A percentile compares a stretch with the other conserved stretches of the same genome.
Conservation (phyloP, 2,329 filamentous ascomycete genomes). For the Penicillium sp. region DNA sequence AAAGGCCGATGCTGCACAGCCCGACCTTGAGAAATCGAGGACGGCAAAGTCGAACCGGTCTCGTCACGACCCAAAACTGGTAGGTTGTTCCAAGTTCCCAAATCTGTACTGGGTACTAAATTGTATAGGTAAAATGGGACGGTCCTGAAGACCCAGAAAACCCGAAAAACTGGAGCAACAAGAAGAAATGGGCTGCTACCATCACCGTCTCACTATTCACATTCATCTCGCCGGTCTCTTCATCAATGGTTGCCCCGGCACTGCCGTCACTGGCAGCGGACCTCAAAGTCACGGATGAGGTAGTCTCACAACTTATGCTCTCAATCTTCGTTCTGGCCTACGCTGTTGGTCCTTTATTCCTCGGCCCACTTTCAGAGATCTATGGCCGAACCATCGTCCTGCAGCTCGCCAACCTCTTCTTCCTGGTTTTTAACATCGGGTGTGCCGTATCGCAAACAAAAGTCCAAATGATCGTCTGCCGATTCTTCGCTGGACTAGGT, state of each 20-base stretch:
- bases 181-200: slow-evolving; percentile 59
- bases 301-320: slow-evolving; percentile 51
- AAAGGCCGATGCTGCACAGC: slow-evolving; percentile 10
- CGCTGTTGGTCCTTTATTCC: slow-evolving; percentile 53
- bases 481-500: slow-evolving; percentile 59
- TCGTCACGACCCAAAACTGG: slow-evolving; percentile 26
- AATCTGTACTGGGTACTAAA: background rate
- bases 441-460: slow-evolving; percentile 58
- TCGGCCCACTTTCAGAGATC: slow-evolving; percentile 56
- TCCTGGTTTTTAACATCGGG: slow-evolving; percentile 59
- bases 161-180: slow-evolving; percentile 55
- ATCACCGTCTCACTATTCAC: slow-evolving; percentile 59
- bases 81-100: slow-evolving; percentile 13
- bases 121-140: slow-evolving; percentile 48
- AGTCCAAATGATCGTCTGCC: slow-evolving; percentile 57
- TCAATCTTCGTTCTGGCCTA: slow-evolving; percentile 59
- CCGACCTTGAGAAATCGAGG: slow-evolving; percentile 26
- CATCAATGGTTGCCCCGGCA: slow-evolving; percentile 59
- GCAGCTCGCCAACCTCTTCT: slow-evolving; percentile 57
- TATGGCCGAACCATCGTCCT: slow-evolving; percentile 57
- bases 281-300: slow-evolving; percentile 51
- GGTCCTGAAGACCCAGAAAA: slow-evolving; percentile 53
- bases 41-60: slow-evolving; percentile 25
- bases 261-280: slow-evolving; percentile 55
- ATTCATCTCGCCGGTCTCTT: slow-evolving; percentile 64